Percentiles rank a stretch among this genome's conserved stretches.
Conservation (phyloP, 371 early-diverging fungal genomes). For the Mortierella sp. region DNA sequence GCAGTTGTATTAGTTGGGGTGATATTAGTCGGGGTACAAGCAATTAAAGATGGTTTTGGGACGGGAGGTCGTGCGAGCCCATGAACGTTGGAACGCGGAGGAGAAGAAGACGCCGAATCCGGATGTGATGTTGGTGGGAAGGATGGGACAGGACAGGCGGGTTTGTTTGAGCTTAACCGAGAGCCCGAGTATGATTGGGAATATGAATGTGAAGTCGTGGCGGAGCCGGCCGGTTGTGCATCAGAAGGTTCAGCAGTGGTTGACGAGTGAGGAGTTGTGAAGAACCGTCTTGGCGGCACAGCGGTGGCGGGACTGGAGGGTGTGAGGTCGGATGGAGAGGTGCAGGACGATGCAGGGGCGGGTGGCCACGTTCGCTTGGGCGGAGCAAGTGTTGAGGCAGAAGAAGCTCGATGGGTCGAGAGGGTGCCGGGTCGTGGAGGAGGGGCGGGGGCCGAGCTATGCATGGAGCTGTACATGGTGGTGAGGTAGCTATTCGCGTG, state of each 20-base stretch:
- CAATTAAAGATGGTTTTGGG: not conserved
- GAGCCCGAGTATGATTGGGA: slow-evolving; percentile 1
- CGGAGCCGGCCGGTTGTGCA: not conserved
- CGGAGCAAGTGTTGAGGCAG: not conserved
- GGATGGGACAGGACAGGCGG: slow-evolving; percentile 6
- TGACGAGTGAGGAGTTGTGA: too few relatives aligned
- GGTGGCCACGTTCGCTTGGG: slow-evolving; percentile 19
- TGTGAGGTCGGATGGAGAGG: slow-evolving; percentile 13
- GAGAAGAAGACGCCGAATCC: not conserved
- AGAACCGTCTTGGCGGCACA: too few relatives aligned
- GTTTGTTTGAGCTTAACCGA: slow-evolving; percentile 9
- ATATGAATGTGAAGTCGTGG: slow-evolving; percentile 1
- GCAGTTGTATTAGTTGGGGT: too few relatives aligned
- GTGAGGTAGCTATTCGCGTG: too few relatives aligned
- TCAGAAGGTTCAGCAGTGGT: not conserved
- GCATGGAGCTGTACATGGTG: slow-evolving; percentile 12
- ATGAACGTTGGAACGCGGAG: too few relatives aligned
- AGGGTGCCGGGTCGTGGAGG: slow-evolving; percentile 16
- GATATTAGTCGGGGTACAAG: not conserved
- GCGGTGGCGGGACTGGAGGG: slow-evolving; percentile 12
- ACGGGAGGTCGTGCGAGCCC: slow-evolving; percentile 5
- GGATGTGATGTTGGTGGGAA: not conserved
- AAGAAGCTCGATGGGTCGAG: not conserved
- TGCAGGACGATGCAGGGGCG: not conserved
- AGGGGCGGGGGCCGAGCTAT: slow-evolving; percentile 12